phyloP scores from a whole-genome alignment of 257 asterid species.

The Leptodermis oblonga region DNA sequence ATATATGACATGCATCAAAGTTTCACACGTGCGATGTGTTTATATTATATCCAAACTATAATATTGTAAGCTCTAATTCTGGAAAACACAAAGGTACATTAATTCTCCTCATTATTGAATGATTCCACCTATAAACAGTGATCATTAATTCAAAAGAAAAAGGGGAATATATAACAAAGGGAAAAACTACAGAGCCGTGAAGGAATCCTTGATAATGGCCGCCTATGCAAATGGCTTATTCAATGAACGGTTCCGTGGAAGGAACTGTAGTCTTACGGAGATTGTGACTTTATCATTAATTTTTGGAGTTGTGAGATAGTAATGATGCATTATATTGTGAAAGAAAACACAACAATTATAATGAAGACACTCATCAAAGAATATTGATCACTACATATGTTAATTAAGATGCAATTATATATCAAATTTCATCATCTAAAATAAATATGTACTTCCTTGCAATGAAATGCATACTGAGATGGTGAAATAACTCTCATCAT shows the following conservation, averaged over 20 bases:
- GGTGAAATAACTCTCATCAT: conserved; percentile 9
- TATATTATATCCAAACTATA: neutral
- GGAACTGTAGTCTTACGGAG: no score
- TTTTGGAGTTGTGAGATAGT: no score
- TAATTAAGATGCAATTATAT: neutral
- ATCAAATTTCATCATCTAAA: conserved; percentile 5
- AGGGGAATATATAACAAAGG: no score
- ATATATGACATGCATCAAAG: neutral
- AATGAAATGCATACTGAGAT: neutral
- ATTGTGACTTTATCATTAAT: neutral
- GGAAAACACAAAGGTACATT: neutral
- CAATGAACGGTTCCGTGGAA: no score
- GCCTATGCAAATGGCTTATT: no score
- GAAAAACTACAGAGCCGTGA: no score
- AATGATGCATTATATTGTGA: no score
- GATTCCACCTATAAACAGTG: neutral
- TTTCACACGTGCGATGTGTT: conserved; percentile 12
- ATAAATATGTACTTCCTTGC: neutral
- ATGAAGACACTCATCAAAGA: no score
- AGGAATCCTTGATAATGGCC: no score
- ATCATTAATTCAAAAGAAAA: neutral
- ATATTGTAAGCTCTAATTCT: neutral
- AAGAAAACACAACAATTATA: no score
- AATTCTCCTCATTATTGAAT: neutral
- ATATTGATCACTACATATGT: no score